These are phyloP conservation scores for Penicillium sclerotiorum DNA, from an alignment of 2,329 filamentous ascomycete species.

Conservation along the genomic window DNA sequence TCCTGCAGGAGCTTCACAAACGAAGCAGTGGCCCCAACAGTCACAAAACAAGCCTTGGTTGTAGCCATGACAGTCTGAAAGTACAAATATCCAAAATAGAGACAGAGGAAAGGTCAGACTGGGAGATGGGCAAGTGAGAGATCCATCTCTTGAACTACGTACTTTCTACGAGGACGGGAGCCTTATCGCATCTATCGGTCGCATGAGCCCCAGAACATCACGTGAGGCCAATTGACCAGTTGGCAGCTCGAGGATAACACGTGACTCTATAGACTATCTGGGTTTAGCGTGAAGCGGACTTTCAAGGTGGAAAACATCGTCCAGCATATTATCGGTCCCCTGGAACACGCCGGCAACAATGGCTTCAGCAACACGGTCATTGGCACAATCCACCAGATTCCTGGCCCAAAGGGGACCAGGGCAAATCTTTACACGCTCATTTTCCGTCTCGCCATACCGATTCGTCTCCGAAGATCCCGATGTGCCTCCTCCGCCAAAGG, in stretches of 20 bases:
- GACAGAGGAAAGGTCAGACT: background rate
- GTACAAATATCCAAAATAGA: background rate
- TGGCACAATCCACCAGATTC: conserved; percentile 39
- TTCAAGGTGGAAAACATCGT: conserved; percentile 25
- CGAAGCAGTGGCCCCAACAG: conserved; percentile 86
- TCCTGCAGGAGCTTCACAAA: conserved; percentile 73
- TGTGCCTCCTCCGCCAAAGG: conserved; percentile 31
- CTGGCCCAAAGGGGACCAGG: conserved; percentile 36
- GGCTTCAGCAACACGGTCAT: conserved; percentile 42
- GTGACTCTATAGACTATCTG: conserved; percentile 12
- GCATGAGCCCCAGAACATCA: background rate
- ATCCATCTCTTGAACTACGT: too few relatives aligned
- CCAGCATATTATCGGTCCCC: conserved; percentile 14
- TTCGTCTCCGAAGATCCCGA: conserved; percentile 38
- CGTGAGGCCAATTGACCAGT: too few relatives aligned
- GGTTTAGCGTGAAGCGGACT: conserved; percentile 26
- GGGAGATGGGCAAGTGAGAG: too few relatives aligned
- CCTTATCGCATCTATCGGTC: background rate
- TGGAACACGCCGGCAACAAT: conserved; percentile 33
- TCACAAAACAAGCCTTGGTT: conserved; percentile 71
- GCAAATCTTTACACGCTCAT: conserved; percentile 29
- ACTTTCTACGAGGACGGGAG: too few relatives aligned
- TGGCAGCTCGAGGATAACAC: conserved; percentile 8
- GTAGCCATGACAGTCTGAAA: background rate
- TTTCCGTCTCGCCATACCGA: conserved; percentile 38